Evolutionary conservation across 345 rosid species (phyloP), one percentile per base, ranked within the genome.

Genomic region (Eucalyptus cladocalyx): DNA sequence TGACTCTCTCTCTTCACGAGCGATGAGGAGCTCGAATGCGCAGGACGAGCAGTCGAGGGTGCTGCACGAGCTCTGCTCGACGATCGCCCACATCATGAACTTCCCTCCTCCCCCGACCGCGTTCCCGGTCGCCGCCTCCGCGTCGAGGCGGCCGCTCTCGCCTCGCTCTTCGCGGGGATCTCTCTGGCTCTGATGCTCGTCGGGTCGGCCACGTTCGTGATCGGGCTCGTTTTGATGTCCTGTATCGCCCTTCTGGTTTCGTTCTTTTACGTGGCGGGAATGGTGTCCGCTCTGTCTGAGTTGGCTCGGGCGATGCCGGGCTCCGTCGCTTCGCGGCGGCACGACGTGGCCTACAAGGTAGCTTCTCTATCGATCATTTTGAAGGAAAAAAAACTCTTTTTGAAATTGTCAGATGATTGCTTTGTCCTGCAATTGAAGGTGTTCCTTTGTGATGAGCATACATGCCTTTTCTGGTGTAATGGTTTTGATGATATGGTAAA

Each of bases 201-300:
- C 42, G 90, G 92, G 11, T 89, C 90, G n/a, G 62, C 89, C 58
- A 51, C 83, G 47, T 92, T 90, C 49, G 80, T 89, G 65, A 65
- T 89, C 47, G 93, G 92, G 17, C 54, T 92, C 50, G 40, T 92
- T 32, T 88, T 90, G 88, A 87, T 89, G 89, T 90, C 90, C 60
- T 87, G 92, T 85, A 32, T 88, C 40, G 11, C 87, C 49, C 69
- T 80, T 17, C 56, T 88, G 45, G 90, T 80, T 87, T 45, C 67
- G 28, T 81, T 87, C 45, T 53, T 90, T 51, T 90, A 65, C 86
- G 37, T 24, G n/a, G 80, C 88, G 49, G 88, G 83, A 24, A 48
- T 88, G 50, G 54, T 87, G 49, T 89, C 91, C 72, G 48, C n/a
- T 48, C 56, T 87, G 43, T 89, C 91, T 15, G 87, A 86, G 86